Evolutionary conservation across 2,329 filamentous ascomycete species (phyloP).

Genomic region (Neoascochyta sp.): DNA sequence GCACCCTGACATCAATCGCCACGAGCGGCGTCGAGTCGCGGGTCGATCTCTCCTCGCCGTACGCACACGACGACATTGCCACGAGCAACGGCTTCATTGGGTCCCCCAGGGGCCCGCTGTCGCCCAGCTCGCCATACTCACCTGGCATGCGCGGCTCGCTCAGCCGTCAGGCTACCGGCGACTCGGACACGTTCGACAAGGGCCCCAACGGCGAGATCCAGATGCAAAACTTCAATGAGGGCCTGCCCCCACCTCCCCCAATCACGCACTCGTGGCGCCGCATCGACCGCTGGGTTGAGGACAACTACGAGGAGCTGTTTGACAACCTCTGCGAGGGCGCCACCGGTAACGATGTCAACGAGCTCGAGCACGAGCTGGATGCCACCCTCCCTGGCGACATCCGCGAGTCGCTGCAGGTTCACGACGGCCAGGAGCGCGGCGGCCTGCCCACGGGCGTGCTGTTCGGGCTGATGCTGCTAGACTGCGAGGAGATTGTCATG

Average conservation of each 20-base stretch:
- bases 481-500: conserved; percentile 96
- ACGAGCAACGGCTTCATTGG: conserved; percentile 58
- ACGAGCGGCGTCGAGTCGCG: conserved; percentile 84
- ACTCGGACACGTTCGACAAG: conserved; percentile 53
- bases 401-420: conserved; percentile 81
- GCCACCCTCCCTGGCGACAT: conserved; percentile 91
- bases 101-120: conserved; percentile 54
- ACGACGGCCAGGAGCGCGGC: conserved; percentile 96
- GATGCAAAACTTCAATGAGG: conserved; percentile 94
- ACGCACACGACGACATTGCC: conserved; percentile 66
- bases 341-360: conserved; percentile 92
- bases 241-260: conserved; percentile 83
- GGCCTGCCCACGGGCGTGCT: conserved; percentile 88
- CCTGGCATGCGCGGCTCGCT: conserved; percentile 81
- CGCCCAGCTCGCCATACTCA: conserved; percentile 72
- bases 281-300: conserved; percentile 91
- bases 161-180: conserved; percentile 61
- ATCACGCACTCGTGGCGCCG: conserved; percentile 87
- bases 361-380: conserved; percentile 92
- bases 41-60: conserved; percentile 74
- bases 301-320: conserved; percentile 89
- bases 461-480: conserved; percentile 90
- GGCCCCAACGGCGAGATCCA: conserved; percentile 78
- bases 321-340: conserved; percentile 92
- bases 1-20: conserved; percentile 79